Conservation (phyloP, 306 rosid genomes). For the Hippophae tibetana region DNA sequence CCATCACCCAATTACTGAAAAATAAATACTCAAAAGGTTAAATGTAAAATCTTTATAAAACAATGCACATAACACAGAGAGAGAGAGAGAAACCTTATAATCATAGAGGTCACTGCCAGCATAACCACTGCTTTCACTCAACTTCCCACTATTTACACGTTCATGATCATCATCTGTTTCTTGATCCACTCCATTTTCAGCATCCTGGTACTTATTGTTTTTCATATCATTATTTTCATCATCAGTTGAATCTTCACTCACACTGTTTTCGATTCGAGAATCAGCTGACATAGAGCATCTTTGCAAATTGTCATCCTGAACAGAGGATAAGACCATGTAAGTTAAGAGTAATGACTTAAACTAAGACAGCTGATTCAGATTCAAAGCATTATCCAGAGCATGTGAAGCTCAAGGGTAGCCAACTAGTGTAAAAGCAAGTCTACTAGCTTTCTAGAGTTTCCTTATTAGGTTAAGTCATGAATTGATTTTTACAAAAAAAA, state of each 20-base stretch:
- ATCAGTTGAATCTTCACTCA: conserved; percentile 81
- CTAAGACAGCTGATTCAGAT: neutral
- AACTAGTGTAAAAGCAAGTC: neutral
- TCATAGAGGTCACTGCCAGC: conserved; percentile 96
- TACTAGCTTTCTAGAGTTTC: too few species aligned
- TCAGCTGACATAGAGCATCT: conserved; percentile 96
- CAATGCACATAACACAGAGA: too few species aligned
- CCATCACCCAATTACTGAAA: too few species aligned
- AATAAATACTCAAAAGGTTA: too few species aligned
- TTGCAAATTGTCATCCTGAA: conserved; percentile 87
- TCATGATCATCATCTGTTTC: conserved; percentile 91
- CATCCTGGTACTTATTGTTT: conserved; percentile 89
- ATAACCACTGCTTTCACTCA: conserved; percentile 97
- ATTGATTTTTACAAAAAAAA: too few species aligned
- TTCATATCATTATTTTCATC: conserved; percentile 68
- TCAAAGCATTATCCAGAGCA: neutral
- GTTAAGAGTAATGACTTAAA: conserved; percentile 5
- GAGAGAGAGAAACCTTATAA: conserved; percentile 53
- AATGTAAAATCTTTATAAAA: too few species aligned
- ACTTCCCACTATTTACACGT: conserved; percentile 83
- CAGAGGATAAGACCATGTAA: neutral
- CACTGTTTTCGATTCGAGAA: conserved; percentile 83
- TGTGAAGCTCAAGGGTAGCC: conserved; percentile 1
- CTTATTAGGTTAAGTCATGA: too few species aligned
- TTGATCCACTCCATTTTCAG: conserved; percentile 83